Evolutionary conservation across 768 basidiomycete species (phyloP), one percentile per base, ranked within the genome.

Genomic region (Leccinellum rugosiceps): DNA sequence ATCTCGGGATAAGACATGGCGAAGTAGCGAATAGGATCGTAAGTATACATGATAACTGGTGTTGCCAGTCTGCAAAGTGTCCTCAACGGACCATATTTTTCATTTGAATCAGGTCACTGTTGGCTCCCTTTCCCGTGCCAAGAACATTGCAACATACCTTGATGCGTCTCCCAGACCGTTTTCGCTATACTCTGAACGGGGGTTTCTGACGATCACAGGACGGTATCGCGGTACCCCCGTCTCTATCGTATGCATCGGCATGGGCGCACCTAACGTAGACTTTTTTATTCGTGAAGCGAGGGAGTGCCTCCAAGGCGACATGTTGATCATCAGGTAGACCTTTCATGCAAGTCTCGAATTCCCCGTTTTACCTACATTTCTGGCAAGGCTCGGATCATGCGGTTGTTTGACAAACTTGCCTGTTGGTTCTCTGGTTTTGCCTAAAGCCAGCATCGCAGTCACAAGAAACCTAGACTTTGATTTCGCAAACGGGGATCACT

Each of bases 1-100:
- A 92, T 72, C 81, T 92, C 26, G 90, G 88, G 35, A 72, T 92
- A 60, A 79, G 83, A 47, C 77, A 82, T 41, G 88, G 91, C 41
- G 88, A 93, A 69, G 85, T 93, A 14, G 87, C 90, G 43, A 91
- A 91, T 70, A 82, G 88, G 55, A 87, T 92, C 61, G 87, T 91
- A 68, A 70, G 78, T 38, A 43, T 52, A 15, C 44, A 6, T 45
- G 44, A 43, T 23, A 44, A 19, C 52, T 26, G 48, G 48, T 34
- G 31, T 52, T 58, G 49, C 35, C 34, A 21, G 17, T 23, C 32
- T 14, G 14, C 32, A 25, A 23, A 25, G 21, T 14, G 14, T 35
- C 6, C 21, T 51, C 52, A 51, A 52, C 48, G 9, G 47, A 58
- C 32, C 47, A 7, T 49, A n/a, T 48, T 48, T 41, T 45, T 56